A percentile compares a stretch with the other conserved stretches of the same genome.
Conservation (phyloP, 306 rosid species). For the Malus fusca region DNA sequence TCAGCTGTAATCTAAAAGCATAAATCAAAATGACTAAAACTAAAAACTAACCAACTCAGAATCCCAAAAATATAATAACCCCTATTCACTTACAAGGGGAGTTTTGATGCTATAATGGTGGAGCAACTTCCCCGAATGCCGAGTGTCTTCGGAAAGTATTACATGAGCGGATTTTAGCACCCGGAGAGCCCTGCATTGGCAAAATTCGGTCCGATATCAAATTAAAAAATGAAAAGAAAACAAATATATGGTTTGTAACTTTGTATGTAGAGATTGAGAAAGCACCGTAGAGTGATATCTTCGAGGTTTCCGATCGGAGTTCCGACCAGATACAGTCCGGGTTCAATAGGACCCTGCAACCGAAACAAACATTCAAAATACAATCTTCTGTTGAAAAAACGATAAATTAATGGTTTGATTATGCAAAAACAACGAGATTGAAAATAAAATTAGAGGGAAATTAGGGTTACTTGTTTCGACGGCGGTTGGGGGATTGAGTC, state of each 20-base stretch:
- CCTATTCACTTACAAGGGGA: conserved; percentile 56
- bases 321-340: conserved; percentile 85
- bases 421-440: background rate
- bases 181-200: conserved; percentile 63
- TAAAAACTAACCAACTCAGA: background rate
- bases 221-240: background rate
- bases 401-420: background rate
- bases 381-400: background rate
- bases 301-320: conserved; percentile 84
- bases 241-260: background rate
- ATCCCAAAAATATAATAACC: background rate
- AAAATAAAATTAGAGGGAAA: background rate
- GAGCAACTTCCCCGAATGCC: conserved; percentile 88
- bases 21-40: conserved; percentile 23
- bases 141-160: conserved; percentile 83
- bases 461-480: conserved; percentile 36
- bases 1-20: conserved; percentile 53
- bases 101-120: conserved; percentile 72
- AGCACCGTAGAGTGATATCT: conserved; percentile 70
- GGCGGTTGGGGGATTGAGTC: conserved; percentile 30
- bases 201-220: background rate
- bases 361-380: background rate
- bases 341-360: conserved; percentile 47
- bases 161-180: conserved; percentile 68
- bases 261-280: background rate